Percentiles rank a stretch among this genome's conserved stretches.
Evolutionary conservation across 2,329 filamentous ascomycete species (phyloP).

Genomic region (Phaeosphaeria sp.): DNA sequence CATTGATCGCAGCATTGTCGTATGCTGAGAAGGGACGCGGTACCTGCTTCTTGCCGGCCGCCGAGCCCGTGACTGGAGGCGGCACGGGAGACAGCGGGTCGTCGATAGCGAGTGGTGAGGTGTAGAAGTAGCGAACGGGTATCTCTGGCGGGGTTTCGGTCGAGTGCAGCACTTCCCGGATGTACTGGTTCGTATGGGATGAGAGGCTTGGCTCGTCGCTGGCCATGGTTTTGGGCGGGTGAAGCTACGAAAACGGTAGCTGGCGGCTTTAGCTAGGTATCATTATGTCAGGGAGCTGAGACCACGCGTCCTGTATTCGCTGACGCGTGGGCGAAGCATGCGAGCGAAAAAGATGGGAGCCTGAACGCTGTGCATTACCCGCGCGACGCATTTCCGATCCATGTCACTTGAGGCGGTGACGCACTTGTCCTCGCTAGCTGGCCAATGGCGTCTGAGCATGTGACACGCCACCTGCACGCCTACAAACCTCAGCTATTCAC

Average conservation of each 20-base stretch:
- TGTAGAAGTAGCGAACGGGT: conserved; percentile 74
- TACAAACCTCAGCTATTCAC: too few relatives aligned
- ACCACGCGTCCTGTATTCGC: conserved; percentile 12
- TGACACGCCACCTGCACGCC: conserved; percentile 43
- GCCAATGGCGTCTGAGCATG: conserved; percentile 26
- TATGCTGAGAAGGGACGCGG: conserved; percentile 79
- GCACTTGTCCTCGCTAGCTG: conserved; percentile 30
- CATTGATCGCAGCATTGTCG: conserved; percentile 81
- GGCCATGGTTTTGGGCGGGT: conserved; percentile 20
- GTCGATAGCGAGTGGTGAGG: conserved; percentile 81
- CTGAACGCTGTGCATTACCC: conserved; percentile 18
- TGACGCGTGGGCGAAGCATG: conserved; percentile 6
- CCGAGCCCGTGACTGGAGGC: conserved; percentile 57
- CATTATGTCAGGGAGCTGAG: conserved; percentile 22
- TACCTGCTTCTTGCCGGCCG: conserved; percentile 61
- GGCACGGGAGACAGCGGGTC: conserved; percentile 79
- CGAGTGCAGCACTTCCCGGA: conserved; percentile 53
- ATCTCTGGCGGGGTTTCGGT: conserved; percentile 44
- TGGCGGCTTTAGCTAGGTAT: neutral
- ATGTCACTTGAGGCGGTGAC: conserved; percentile 35
- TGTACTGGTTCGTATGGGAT: conserved; percentile 51
- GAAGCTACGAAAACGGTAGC: conserved; percentile 9
- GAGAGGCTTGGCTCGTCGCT: conserved; percentile 31
- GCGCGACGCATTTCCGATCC: conserved; percentile 14
- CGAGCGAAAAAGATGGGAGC: conserved; percentile 20